A percentile compares a stretch with the other conserved stretches of the same genome.
These are phyloP conservation scores for Blepharisma stoltei DNA, from an alignment of 73 alveolate species.

Conservation along the genomic window DNA sequence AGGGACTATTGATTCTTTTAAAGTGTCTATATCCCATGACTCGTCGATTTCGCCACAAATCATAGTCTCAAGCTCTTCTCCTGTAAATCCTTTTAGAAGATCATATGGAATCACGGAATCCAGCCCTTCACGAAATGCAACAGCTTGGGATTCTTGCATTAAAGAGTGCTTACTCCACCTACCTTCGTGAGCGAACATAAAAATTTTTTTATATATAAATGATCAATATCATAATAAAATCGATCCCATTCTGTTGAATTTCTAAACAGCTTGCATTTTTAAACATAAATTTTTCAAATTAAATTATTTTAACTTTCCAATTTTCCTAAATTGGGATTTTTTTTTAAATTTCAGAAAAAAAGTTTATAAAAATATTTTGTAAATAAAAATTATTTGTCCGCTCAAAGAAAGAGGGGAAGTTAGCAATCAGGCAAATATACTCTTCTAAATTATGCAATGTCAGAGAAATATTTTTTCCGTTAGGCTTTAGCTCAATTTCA, in stretches of 20 bases:
- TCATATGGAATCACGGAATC: neutral
- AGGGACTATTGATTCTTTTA: constrained; percentile 69
- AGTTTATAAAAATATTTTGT: constrained; percentile 52
- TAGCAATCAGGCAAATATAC: constrained; percentile 66
- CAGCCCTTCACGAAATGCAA: constrained; percentile 10
- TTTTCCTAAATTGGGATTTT: too few relatives aligned
- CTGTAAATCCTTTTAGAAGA: constrained; percentile 43
- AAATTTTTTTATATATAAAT: too few relatives aligned
- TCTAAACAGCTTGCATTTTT: too few relatives aligned
- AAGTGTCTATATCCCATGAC: constrained; percentile 53
- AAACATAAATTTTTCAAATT: too few relatives aligned
- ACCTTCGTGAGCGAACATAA: too few relatives aligned
- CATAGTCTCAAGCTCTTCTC: constrained; percentile 71
- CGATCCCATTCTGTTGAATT: too few relatives aligned
- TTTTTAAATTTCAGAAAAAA: constrained; percentile 72
- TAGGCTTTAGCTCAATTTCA: constrained; percentile 53
- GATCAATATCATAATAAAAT: too few relatives aligned
- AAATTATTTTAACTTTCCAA: too few relatives aligned
- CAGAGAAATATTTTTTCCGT: constrained; percentile 65
- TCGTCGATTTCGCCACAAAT: constrained; percentile 64
- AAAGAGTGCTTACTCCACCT: too few relatives aligned
- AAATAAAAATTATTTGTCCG: constrained; percentile 50
- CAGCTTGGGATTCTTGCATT: neutral
- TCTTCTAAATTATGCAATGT: constrained; percentile 69
- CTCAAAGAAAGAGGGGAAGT: constrained; percentile 59